Conservation (phyloP, 1,284 basidiomycete species). For the Ceratobasidium sp. region DNA sequence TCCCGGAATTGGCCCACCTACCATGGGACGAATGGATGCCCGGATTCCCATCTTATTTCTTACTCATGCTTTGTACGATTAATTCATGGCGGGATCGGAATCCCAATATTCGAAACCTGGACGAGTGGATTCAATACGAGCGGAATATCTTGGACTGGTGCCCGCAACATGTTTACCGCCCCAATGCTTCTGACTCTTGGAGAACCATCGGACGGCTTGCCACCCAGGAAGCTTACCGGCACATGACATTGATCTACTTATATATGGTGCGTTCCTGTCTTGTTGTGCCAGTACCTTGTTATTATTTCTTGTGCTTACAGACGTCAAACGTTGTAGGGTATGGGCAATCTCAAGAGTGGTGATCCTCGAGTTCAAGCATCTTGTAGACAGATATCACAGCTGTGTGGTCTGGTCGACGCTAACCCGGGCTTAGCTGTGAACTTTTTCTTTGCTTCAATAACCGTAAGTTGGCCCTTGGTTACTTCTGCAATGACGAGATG, state of each 20-base stretch:
- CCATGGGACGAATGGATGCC: not conserved
- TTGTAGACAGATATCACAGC: not conserved
- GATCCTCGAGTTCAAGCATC: conserved; percentile 8
- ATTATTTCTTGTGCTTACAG: not conserved
- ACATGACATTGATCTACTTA: conserved; percentile 14
- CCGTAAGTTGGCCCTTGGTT: not conserved
- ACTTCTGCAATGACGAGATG: not conserved
- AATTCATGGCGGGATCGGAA: not conserved
- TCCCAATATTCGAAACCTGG: not conserved
- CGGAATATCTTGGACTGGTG: not conserved
- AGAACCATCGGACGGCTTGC: not conserved
- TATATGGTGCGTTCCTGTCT: conserved; percentile 10
- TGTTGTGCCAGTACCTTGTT: not conserved
- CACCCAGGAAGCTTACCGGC: conserved; percentile 16
- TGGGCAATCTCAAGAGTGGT: not conserved
- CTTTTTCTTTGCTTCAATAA: conserved; percentile 1
- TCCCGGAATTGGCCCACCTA: not conserved
- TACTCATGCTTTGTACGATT: not conserved
- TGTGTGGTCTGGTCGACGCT: not conserved
- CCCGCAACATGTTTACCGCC: not conserved
- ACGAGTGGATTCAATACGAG: not conserved
- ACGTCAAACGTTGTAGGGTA: not conserved
- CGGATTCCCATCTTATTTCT: not conserved
- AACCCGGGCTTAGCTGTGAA: not conserved
- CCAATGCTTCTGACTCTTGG: not conserved